A percentile compares a stretch with the other conserved stretches of the same genome.
Conservation (phyloP, 2,329 filamentous ascomycete genomes). For the Cryoendolithus antarcticus region DNA sequence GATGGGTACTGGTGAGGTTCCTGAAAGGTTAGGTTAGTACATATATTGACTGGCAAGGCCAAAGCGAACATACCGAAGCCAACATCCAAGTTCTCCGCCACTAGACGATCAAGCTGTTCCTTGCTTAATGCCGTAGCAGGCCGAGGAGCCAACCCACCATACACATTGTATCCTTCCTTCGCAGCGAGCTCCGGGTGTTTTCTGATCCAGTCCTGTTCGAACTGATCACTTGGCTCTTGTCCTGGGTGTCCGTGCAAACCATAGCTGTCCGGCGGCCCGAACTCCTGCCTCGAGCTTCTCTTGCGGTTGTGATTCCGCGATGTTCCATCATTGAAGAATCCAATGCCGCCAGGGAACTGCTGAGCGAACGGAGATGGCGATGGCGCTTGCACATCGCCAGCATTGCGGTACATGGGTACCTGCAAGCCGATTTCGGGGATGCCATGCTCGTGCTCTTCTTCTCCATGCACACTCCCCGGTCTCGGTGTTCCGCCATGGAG, state of each 20-base stretch:
- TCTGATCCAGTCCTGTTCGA: slow-evolving; percentile 84
- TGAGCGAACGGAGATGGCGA: slow-evolving; percentile 54
- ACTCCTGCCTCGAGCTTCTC: slow-evolving; percentile 58
- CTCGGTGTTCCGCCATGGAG: slow-evolving; percentile 37
- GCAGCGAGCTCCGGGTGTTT: slow-evolving; percentile 73
- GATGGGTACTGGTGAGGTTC: slow-evolving; percentile 47
- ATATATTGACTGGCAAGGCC: neutral
- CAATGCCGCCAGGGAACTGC: slow-evolving; percentile 32
- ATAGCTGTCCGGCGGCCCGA: slow-evolving; percentile 77
- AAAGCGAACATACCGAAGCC: slow-evolving; percentile 34
- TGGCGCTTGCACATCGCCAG: slow-evolving; percentile 91
- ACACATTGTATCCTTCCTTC: slow-evolving; percentile 65
- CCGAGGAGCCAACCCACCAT: slow-evolving; percentile 42
- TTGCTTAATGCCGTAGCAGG: slow-evolving; percentile 78
- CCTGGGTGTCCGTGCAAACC: slow-evolving; percentile 76
- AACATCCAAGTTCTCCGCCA: slow-evolving; percentile 53
- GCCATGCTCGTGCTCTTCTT: slow-evolving; percentile 61
- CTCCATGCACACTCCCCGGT: slow-evolving; percentile 42
- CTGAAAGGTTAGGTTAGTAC: slow-evolving; percentile 32
- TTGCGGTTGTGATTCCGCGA: slow-evolving; percentile 51
- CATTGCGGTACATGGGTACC: slow-evolving; percentile 85
- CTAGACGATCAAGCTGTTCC: slow-evolving; percentile 80
- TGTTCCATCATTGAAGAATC: slow-evolving; percentile 43
- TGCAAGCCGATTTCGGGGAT: slow-evolving; percentile 87
- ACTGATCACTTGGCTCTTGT: slow-evolving; percentile 59